Percentiles rank a stretch among this genome's conserved stretches.
Evolutionary conservation across 495 filamentous ascomycete species (phyloP).

Genomic region (Hypoxylon lenormandii): DNA sequence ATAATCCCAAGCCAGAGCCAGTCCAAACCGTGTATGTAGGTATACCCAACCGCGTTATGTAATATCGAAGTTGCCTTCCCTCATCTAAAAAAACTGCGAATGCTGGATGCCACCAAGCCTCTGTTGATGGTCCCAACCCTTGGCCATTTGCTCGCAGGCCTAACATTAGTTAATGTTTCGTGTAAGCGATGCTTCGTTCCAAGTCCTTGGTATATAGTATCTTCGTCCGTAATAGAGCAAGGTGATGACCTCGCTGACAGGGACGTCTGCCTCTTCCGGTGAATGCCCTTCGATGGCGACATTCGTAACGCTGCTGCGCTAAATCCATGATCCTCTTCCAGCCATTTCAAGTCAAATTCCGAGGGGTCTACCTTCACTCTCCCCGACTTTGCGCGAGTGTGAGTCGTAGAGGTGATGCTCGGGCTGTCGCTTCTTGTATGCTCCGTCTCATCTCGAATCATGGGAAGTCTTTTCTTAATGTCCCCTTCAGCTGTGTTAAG

Average conservation of each 20-base stretch:
- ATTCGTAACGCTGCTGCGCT: conserved; percentile 31
- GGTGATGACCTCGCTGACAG: conserved; percentile 42
- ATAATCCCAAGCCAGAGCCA: conserved; percentile 45
- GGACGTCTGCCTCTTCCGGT: conserved; percentile 31
- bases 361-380: conserved; percentile 42
- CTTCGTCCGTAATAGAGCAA: conserved; percentile 45
- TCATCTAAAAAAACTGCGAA: conserved; percentile 58
- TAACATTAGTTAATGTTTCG: conserved; percentile 43
- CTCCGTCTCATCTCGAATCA: conserved; percentile 58
- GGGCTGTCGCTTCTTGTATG: conserved; percentile 31
- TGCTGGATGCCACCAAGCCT: conserved; percentile 57
- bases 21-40: conserved; percentile 38
- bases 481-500: conserved; percentile 35
- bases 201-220: conserved; percentile 45
- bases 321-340: conserved; percentile 30
- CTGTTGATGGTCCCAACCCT: conserved; percentile 53
- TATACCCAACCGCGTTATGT: conserved; percentile 39
- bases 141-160: conserved; percentile 50
- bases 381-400: conserved; percentile 27
- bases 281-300: conserved; percentile 25
- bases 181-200: conserved; percentile 34
- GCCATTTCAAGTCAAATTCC: conserved; percentile 40
- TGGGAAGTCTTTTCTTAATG: conserved; percentile 44
- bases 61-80: conserved; percentile 44
- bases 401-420: conserved; percentile 18